Conservation (phyloP, 176 grass and related monocot species). For the Tuctoria greenei region DNA sequence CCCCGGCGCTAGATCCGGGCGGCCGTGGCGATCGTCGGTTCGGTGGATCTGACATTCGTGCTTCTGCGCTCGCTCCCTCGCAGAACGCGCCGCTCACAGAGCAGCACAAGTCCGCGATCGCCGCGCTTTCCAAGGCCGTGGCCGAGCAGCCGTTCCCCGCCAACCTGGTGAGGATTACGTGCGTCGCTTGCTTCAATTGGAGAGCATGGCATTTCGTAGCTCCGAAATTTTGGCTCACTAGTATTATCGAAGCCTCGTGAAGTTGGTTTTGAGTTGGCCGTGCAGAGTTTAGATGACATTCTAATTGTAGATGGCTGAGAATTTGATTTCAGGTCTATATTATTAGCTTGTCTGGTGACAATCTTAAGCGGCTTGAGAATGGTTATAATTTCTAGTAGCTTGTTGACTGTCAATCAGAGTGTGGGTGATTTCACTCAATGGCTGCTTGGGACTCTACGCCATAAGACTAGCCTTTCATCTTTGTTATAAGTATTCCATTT, state of each 20-base stretch:
- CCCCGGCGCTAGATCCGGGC: conserved; percentile 6
- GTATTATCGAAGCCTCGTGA: neutral
- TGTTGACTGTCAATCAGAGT: neutral
- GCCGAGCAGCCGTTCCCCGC: conserved; percentile 69
- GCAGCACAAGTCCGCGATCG: conserved; percentile 85
- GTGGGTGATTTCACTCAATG: neutral
- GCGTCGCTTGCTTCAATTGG: neutral
- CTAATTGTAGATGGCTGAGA: neutral
- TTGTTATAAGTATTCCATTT: neutral
- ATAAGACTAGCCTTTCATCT: neutral
- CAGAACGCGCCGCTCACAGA: conserved; percentile 87
- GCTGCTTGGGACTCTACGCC: neutral
- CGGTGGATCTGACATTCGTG: conserved; percentile 49
- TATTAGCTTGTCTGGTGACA: neutral
- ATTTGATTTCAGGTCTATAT: neutral
- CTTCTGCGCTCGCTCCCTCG: neutral
- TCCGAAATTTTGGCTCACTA: no score
- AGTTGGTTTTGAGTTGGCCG: neutral
- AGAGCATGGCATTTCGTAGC: neutral
- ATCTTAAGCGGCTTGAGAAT: neutral
- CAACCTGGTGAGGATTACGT: conserved; percentile 53
- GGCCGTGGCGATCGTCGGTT: neutral
- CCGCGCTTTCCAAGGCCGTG: conserved; percentile 75
- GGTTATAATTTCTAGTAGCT: neutral
- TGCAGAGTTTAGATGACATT: conserved; percentile 13